Conservation (phyloP, 768 basidiomycete genomes). For the Dioszegia crocea region DNA sequence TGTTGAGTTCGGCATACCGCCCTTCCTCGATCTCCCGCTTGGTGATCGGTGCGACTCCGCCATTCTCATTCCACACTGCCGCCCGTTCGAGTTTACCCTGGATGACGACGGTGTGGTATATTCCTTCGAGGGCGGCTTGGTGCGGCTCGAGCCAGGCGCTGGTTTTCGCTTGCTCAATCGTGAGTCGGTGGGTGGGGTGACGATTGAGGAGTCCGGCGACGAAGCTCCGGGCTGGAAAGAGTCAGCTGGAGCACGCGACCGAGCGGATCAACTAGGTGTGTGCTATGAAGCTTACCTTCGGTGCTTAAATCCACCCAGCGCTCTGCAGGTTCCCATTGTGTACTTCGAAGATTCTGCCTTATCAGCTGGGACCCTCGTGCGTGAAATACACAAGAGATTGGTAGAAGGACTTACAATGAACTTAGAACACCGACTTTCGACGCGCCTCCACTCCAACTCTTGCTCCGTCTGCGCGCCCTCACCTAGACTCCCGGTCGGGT, state of each 20-base stretch:
- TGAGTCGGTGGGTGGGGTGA: not conserved
- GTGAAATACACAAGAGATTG: not conserved
- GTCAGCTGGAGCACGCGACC: no score
- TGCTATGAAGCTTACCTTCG: not conserved
- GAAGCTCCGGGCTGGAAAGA: not conserved
- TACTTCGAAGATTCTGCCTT: not conserved
- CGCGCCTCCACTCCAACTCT: slow-evolving; percentile 5
- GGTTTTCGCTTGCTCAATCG: not conserved
- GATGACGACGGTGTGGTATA: slow-evolving; percentile 6
- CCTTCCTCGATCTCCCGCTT: no score
- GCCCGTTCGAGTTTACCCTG: slow-evolving; percentile 4
- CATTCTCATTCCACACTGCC: not conserved
- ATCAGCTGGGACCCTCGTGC: not conserved
- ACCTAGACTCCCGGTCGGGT: not conserved
- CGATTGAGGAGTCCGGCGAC: not conserved
- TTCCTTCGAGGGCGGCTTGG: not conserved
- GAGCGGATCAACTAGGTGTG: no score
- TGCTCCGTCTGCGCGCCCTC: not conserved
- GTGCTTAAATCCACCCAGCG: not conserved
- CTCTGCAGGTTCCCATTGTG: not conserved
- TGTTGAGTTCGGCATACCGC: no score
- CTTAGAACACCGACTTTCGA: not conserved
- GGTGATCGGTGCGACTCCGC: not conserved
- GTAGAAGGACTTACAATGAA: not conserved
- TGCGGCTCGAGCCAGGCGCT: not conserved